Percentiles rank a stretch among this genome's conserved stretches.
These are phyloP conservation scores for Starmera caribaea DNA, from an alignment of 805 yeast species.

Conservation along the genomic window DNA sequence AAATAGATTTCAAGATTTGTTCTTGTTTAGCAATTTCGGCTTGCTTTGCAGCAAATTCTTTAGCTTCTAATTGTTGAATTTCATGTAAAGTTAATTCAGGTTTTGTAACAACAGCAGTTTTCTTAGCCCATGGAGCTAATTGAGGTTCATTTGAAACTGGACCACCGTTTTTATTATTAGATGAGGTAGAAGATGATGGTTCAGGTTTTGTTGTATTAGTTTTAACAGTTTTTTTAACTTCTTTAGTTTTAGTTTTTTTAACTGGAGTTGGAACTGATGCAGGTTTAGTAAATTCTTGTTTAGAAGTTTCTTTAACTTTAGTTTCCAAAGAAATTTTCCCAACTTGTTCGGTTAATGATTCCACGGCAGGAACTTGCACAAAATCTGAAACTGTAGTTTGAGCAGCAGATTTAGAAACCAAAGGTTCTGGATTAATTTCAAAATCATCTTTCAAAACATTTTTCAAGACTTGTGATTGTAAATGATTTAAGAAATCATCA, in stretches of 20 bases:
- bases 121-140: conserved; percentile 50
- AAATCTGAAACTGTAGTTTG: not conserved
- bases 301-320: too few relatives aligned
- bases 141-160: conserved; percentile 6
- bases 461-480: conserved; percentile 31
- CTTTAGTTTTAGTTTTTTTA: not conserved
- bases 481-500: conserved; percentile 25
- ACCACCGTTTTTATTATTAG: not conserved
- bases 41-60: conserved; percentile 32
- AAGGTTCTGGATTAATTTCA: not conserved
- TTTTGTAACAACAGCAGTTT: conserved; percentile 12
- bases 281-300: not conserved
- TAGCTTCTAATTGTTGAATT: conserved; percentile 38
- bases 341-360: too few relatives aligned
- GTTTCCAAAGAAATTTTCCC: too few relatives aligned
- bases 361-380: too few relatives aligned
- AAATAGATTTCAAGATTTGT: not conserved
- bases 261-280: not conserved
- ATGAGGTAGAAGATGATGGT: not conserved
- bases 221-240: conserved; percentile 3
- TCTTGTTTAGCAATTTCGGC: conserved; percentile 23
- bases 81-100: conserved; percentile 40
- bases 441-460: conserved; percentile 26
- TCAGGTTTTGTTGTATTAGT: conserved; percentile 4
- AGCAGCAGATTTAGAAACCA: not conserved